These are phyloP conservation scores for Raffaelea arxii DNA, from an alignment of 2,329 filamentous ascomycete genomes.

Conservation along the genomic window DNA sequence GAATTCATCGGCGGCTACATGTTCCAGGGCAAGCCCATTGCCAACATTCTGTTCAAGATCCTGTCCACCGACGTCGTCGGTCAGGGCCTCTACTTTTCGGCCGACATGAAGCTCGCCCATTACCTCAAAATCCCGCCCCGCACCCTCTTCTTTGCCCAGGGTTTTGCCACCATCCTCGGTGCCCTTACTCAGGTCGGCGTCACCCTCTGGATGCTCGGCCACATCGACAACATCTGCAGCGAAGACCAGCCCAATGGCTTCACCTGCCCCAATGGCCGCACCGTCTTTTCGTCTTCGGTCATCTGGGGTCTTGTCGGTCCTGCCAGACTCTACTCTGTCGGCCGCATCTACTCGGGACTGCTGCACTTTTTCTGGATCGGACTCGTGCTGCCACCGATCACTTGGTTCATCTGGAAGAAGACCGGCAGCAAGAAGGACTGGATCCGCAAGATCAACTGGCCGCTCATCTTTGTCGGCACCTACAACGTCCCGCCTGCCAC, in stretches of 20 bases:
- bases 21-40: slow-evolving; percentile 33
- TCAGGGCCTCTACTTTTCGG: slow-evolving; percentile 34
- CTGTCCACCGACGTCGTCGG: slow-evolving; percentile 29
- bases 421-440: slow-evolving; percentile 19
- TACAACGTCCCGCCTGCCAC: slow-evolving; percentile 28
- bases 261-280: slow-evolving; percentile 37
- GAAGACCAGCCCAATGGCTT: slow-evolving; percentile 32
- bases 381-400: slow-evolving; percentile 28
- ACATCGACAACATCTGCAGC: slow-evolving; percentile 31
- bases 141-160: slow-evolving; percentile 37
- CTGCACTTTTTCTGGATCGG: slow-evolving; percentile 43
- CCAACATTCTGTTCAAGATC: slow-evolving; percentile 36
- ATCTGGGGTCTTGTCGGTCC: slow-evolving; percentile 45
- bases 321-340: slow-evolving; percentile 33
- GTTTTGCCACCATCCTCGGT: slow-evolving; percentile 35
- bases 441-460: slow-evolving; percentile 25
- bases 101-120: slow-evolving; percentile 41
- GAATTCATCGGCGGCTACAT: slow-evolving; percentile 39
- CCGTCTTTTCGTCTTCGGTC: slow-evolving; percentile 36
- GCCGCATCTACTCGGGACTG: slow-evolving; percentile 34
- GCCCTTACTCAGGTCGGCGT: slow-evolving; percentile 31
- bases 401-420: slow-evolving; percentile 29
- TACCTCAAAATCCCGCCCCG: slow-evolving; percentile 40
- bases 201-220: slow-evolving; percentile 22
- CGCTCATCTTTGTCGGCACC: slow-evolving; percentile 25